Conservation (phyloP, 208 protist species). For the Acanthamoeba sp. region DNA sequence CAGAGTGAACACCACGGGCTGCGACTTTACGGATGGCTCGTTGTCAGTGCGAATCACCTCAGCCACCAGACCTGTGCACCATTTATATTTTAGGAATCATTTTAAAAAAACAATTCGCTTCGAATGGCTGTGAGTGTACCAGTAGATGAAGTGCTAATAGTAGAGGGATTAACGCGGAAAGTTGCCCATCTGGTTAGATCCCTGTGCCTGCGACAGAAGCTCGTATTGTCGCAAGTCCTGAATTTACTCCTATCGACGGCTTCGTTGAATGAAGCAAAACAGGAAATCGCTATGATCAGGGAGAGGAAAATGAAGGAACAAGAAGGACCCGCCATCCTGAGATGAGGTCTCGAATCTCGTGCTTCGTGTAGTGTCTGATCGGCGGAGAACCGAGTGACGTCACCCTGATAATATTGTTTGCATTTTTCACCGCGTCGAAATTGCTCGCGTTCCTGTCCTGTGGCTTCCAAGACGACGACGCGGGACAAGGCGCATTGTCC, state of each 20-base stretch:
- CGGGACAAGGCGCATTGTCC: too few relatives aligned
- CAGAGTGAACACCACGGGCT: constrained; percentile 27
- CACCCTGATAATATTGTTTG: too few relatives aligned
- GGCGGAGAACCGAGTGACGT: not conserved
- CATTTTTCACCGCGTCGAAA: too few relatives aligned
- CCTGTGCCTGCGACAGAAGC: constrained; percentile 85
- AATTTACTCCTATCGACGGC: constrained; percentile 90
- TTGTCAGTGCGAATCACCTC: constrained; percentile 36
- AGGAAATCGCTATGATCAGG: not conserved
- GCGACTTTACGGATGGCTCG: not conserved
- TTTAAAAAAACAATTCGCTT: too few relatives aligned
- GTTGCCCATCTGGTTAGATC: not conserved
- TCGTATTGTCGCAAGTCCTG: constrained; percentile 86
- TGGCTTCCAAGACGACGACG: too few relatives aligned
- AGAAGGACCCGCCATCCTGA: not conserved
- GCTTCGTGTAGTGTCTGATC: too few relatives aligned
- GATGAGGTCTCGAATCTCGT: not conserved
- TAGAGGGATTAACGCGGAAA: not conserved
- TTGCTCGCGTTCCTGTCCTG: too few relatives aligned
- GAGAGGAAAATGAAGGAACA: not conserved
- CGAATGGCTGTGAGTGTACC: too few relatives aligned
- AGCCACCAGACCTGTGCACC: not conserved
- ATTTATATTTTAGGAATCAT: not conserved
- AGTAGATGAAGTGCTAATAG: not conserved
- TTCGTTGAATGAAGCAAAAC: not conserved